Percentiles rank a stretch among this genome's conserved stretches.
phyloP scores from a whole-genome alignment of 2,329 filamentous ascomycete species.

The Massarina eburnea region DNA sequence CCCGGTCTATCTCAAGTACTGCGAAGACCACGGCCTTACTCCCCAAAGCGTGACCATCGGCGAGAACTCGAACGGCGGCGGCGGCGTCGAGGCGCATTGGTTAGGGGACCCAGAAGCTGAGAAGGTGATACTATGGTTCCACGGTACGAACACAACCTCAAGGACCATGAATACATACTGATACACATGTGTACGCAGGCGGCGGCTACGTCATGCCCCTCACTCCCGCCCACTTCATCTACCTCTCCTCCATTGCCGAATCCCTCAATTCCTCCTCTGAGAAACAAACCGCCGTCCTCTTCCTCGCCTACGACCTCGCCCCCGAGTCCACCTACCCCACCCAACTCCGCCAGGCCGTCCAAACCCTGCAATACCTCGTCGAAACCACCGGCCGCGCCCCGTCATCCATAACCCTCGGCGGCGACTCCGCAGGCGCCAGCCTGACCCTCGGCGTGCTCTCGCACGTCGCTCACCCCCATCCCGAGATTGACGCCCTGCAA shows the following conservation, averaged over 20 bases:
- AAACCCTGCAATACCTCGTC: constrained; percentile 48
- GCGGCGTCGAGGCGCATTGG: constrained; percentile 52
- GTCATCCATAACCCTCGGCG: constrained; percentile 49
- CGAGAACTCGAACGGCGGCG: too few species aligned
- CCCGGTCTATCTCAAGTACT: constrained; percentile 38
- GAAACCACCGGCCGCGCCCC: constrained; percentile 39
- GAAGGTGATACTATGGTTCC: constrained; percentile 51
- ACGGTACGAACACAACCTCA: constrained; percentile 38
- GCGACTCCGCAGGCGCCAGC: constrained; percentile 59
- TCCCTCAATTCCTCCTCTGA: constrained; percentile 44
- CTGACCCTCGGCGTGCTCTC: constrained; percentile 50
- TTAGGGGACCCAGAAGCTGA: constrained; percentile 43
- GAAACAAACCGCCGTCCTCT: constrained; percentile 54
- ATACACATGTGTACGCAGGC: constrained; percentile 39
- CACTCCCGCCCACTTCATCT: constrained; percentile 51
- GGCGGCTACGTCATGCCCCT: constrained; percentile 59
- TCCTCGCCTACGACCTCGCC: constrained; percentile 62
- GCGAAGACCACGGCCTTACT: constrained; percentile 37
- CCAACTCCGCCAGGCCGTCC: constrained; percentile 51
- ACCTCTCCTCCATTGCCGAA: constrained; percentile 49
- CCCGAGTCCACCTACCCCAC: constrained; percentile 51
- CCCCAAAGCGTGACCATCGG: constrained; percentile 43
- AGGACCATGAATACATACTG: background rate
- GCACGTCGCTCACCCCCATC: constrained; percentile 60
- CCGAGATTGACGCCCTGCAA: constrained; percentile 48